These are phyloP conservation scores for Colletotrichum chrysophilum DNA, from an alignment of 2,329 filamentous ascomycete species.

Conservation along the genomic window DNA sequence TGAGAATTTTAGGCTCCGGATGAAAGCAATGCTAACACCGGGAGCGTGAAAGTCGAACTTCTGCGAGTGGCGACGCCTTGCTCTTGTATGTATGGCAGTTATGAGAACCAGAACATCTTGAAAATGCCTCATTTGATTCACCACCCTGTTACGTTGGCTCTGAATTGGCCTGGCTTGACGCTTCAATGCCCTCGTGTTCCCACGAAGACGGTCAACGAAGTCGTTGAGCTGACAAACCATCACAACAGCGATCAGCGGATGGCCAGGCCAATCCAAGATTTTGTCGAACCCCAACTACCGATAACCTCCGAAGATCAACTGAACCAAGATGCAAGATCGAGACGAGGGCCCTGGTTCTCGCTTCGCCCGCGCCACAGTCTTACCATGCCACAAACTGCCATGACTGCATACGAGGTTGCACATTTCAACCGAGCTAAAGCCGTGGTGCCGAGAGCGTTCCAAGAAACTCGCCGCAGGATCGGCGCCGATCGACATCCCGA, in stretches of 20 bases:
- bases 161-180: background rate
- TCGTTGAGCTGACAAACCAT: background rate
- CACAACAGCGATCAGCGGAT: conserved; percentile 1
- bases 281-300: conserved; percentile 10
- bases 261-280: conserved; percentile 2
- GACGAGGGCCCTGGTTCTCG: background rate
- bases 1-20: no score
- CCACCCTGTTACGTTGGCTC: background rate
- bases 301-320: conserved; percentile 17
- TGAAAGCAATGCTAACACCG: no score
- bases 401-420: background rate
- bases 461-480: background rate
- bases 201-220: background rate
- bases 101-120: background rate
- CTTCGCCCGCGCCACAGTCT: background rate
- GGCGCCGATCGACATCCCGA: conserved; percentile 14
- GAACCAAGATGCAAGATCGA: conserved; percentile 12
- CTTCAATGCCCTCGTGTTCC: background rate
- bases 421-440: background rate
- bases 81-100: fast-evolving
- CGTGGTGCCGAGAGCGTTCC: background rate
- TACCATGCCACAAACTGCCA: conserved; percentile 3
- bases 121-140: background rate
- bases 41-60: no score
- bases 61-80: fast-evolving